A percentile compares a stretch with the other conserved stretches of the same genome.
Conservation (phyloP, 139 green algal species). For the Chlamydomonas schloesseri region DNA sequence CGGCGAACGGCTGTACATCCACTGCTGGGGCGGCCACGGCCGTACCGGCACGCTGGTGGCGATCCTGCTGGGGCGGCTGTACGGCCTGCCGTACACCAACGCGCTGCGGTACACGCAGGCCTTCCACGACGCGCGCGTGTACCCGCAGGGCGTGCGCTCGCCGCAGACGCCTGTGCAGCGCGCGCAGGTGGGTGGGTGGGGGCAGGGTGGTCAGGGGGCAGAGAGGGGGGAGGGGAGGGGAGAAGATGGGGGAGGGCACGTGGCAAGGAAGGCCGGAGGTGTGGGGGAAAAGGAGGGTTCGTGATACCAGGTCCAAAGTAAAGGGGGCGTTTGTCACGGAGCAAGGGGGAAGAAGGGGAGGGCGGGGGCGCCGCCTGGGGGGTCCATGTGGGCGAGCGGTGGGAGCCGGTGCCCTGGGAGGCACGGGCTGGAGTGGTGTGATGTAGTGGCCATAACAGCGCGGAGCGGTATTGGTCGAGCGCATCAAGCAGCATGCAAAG, state of each 20-base stretch:
- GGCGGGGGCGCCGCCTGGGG: too few relatives aligned
- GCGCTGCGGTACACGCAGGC: slow-evolving; percentile 81
- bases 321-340: too few relatives aligned
- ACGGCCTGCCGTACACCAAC: slow-evolving; percentile 70
- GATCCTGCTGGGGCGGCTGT: slow-evolving; percentile 81
- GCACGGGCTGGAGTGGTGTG: too few relatives aligned
- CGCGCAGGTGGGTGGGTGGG: slow-evolving; percentile 63
- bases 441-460: too few relatives aligned
- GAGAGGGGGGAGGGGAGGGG: neutral
- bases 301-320: too few relatives aligned
- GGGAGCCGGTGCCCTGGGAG: too few relatives aligned
- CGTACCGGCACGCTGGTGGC: slow-evolving; percentile 73
- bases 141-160: slow-evolving; percentile 81
- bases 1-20: slow-evolving; percentile 83
- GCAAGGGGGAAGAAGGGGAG: too few relatives aligned
- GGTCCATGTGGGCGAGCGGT: too few relatives aligned
- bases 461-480: too few relatives aligned
- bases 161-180: slow-evolving; percentile 84
- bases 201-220: neutral
- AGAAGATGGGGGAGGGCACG: neutral
- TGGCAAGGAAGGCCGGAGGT: too few relatives aligned
- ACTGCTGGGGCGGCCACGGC: slow-evolving; percentile 86
- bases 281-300: too few relatives aligned
- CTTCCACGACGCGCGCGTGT: slow-evolving; percentile 82
- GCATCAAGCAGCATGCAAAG: too few relatives aligned